These are phyloP conservation scores for Sugiyamaella chiloensis DNA, from an alignment of 805 yeast species.

Conservation along the genomic window DNA sequence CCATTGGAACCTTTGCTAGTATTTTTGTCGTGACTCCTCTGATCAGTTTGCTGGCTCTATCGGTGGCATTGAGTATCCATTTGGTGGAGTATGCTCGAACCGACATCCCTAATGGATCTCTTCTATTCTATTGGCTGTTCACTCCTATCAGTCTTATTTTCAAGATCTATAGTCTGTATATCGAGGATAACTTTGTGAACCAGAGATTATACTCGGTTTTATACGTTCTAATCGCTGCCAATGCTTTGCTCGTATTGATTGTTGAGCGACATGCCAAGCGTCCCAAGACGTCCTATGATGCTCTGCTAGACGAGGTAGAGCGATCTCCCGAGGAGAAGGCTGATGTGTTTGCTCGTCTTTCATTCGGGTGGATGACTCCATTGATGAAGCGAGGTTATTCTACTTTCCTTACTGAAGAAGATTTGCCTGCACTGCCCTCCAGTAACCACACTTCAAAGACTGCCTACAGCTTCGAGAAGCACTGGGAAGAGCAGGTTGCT, in stretches of 20 bases:
- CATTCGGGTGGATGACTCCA: conserved; percentile 89
- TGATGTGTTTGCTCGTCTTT: conserved; percentile 68
- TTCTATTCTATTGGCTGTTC: conserved; percentile 75
- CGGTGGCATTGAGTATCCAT: conserved; percentile 56
- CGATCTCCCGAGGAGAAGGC: conserved; percentile 52
- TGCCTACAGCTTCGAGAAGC: conserved; percentile 45
- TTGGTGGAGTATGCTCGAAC: conserved; percentile 70
- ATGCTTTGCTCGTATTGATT: conserved; percentile 40
- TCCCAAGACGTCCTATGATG: conserved; percentile 33
- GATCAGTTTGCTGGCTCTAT: conserved; percentile 41
- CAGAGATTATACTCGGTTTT: conserved; percentile 28
- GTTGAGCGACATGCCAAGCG: conserved; percentile 44
- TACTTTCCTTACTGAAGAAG: conserved; percentile 48
- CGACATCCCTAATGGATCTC: conserved; percentile 60
- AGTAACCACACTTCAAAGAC: conserved; percentile 58
- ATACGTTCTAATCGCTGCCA: conserved; percentile 37
- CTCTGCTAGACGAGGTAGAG: conserved; percentile 34
- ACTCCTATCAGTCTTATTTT: conserved; percentile 49
- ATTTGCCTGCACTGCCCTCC: conserved; percentile 76
- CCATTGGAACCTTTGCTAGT: conserved; percentile 26
- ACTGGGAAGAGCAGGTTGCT: conserved; percentile 59
- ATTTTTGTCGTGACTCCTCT: conserved; percentile 38
- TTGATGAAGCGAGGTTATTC: conserved; percentile 76
- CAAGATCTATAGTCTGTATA: conserved; percentile 19
- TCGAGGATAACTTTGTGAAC: conserved; percentile 16